These are phyloP conservation scores for Elaeagnus macrophylla DNA, from an alignment of 306 rosid species.

Conservation along the genomic window DNA sequence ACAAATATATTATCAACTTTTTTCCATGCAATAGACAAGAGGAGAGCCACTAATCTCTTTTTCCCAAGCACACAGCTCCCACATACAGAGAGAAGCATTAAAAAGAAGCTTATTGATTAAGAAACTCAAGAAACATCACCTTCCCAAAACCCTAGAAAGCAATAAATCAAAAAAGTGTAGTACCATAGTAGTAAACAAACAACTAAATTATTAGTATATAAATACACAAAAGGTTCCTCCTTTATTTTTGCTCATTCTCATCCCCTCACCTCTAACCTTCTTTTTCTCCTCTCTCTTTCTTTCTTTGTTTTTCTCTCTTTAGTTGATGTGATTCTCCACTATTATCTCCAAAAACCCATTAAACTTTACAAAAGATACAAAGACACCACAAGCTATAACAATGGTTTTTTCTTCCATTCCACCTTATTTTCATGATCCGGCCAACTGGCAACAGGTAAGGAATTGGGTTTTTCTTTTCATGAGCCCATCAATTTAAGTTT, in stretches of 20 bases:
- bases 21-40: slow-evolving; percentile 33
- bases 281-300: no score
- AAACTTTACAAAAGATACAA: slow-evolving; percentile 66
- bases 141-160: slow-evolving; percentile 80
- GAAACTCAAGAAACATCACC: slow-evolving; percentile 36
- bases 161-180: slow-evolving; percentile 40
- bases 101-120: slow-evolving; percentile 68
- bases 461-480: slow-evolving; percentile 2
- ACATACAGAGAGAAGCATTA: slow-evolving; percentile 20
- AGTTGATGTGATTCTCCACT: slow-evolving; percentile 28
- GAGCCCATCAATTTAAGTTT: background rate
- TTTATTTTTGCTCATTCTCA: slow-evolving; percentile 45
- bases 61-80: slow-evolving; percentile 23
- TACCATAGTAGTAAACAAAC: background rate
- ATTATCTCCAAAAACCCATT: slow-evolving; percentile 36
- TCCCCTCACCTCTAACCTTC: slow-evolving; percentile 10
- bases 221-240: slow-evolving; percentile 53
- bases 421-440: slow-evolving; percentile 66
- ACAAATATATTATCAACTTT: slow-evolving; percentile 23
- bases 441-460: slow-evolving; percentile 84
- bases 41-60: slow-evolving; percentile 40
- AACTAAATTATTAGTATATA: slow-evolving; percentile 41
- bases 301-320: no score
- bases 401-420: slow-evolving; percentile 89
- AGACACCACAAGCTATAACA: slow-evolving; percentile 28